Conservation (phyloP, 331 rosid species). For the Malus hybrid region DNA sequence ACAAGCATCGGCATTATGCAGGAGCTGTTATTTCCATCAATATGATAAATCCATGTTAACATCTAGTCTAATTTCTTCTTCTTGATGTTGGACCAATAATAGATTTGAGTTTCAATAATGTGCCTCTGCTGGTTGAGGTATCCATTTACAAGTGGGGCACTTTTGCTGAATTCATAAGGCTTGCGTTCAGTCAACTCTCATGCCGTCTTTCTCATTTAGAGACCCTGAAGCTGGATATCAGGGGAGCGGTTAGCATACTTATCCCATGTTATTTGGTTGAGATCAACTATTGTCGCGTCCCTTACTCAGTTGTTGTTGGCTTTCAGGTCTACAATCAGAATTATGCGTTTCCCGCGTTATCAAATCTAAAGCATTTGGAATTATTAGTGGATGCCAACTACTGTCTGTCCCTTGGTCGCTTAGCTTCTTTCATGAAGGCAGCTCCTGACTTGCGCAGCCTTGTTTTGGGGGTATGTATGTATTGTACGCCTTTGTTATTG, state of each 20-base stretch:
- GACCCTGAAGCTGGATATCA: background rate
- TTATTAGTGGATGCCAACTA: background rate
- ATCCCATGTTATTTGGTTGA: background rate
- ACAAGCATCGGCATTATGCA: background rate
- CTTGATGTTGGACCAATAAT: conserved; percentile 4
- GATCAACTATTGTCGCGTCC: background rate
- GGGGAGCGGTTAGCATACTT: background rate
- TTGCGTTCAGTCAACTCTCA: background rate
- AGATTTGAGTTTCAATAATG: background rate
- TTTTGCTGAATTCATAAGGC: background rate
- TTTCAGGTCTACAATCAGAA: background rate
- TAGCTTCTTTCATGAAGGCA: background rate
- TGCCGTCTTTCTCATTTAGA: background rate
- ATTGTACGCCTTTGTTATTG: no score
- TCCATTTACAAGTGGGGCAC: background rate
- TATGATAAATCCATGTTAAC: conserved; percentile 1
- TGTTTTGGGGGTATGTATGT: background rate
- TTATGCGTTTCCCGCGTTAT: background rate
- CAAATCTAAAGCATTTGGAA: conserved; percentile 1
- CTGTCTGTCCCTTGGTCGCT: background rate
- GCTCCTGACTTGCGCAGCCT: background rate
- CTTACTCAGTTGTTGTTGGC: background rate
- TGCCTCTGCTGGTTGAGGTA: background rate
- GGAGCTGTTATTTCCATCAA: background rate
- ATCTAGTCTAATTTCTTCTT: conserved; percentile 8